Conservation (phyloP, 306 rosid species). For the Cicer judaicum region DNA sequence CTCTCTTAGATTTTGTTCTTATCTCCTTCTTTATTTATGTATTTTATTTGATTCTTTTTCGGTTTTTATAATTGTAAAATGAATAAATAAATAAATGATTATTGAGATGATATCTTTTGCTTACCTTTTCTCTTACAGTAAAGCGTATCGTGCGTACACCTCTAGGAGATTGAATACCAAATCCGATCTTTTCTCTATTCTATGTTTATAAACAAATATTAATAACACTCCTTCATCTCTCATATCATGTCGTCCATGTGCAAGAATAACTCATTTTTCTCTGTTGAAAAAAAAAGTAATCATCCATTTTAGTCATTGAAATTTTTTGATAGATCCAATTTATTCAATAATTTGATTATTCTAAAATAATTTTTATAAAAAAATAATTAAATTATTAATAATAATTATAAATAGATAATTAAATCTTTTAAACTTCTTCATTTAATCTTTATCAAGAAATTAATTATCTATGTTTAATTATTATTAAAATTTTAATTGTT, state of each 20-base stretch:
- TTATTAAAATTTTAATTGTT: too few species aligned
- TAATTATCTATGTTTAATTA: too few species aligned
- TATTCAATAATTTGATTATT: too few species aligned
- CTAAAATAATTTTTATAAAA: too few species aligned
- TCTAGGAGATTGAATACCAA: neutral
- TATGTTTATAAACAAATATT: too few species aligned
- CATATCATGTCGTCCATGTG: neutral
- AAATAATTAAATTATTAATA: too few species aligned
- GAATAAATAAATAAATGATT: neutral
- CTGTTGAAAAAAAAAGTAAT: neutral
- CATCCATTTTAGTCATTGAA: too few species aligned
- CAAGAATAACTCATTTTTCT: neutral
- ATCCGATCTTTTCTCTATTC: neutral
- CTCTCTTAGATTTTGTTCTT: constrained; percentile 22
- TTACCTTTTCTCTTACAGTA: neutral
- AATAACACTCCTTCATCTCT: too few species aligned
- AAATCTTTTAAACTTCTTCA: too few species aligned
- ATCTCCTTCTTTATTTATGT: neutral
- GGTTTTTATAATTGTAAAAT: neutral
- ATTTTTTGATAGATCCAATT: too few species aligned
- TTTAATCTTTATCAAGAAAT: too few species aligned
- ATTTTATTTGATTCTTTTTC: neutral
- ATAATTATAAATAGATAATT: too few species aligned
- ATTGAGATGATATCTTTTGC: neutral
- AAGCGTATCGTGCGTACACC: constrained; percentile 4